A percentile compares a stretch with the other conserved stretches of the same genome.
phyloP scores from a whole-genome alignment of 2,329 filamentous ascomycete species.

The Hypoxylon rubiginosum region DNA sequence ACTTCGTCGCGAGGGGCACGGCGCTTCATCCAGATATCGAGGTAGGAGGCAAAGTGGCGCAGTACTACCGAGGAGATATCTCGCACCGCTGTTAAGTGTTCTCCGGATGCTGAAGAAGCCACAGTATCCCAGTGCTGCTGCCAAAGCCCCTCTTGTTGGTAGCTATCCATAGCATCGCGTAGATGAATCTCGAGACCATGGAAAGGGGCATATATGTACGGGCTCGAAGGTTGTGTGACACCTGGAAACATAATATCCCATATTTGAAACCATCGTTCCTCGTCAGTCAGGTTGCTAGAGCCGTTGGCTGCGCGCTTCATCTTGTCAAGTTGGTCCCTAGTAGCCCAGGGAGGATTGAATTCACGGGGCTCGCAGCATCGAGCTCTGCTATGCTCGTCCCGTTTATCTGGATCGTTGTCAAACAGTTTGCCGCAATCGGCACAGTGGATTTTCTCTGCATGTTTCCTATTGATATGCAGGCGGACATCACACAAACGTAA shows the following conservation, averaged over 20 bases:
- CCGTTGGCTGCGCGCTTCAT: background rate
- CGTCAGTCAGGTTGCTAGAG: background rate
- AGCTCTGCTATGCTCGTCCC: conserved; percentile 5
- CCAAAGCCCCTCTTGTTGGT: background rate
- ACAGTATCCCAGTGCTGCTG: background rate
- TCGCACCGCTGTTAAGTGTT: background rate
- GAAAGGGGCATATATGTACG: background rate
- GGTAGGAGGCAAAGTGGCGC: background rate
- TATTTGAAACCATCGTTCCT: conserved; percentile 14
- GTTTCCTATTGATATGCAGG: conserved; percentile 17
- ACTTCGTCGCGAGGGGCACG: too few relatives aligned
- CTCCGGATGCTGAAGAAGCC: background rate
- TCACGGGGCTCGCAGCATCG: background rate
- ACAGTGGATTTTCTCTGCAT: conserved; percentile 4
- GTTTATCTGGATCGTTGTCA: background rate
- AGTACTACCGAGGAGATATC: background rate
- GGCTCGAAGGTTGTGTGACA: background rate
- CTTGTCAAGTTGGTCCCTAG: background rate
- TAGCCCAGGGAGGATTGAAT: conserved; percentile 2
- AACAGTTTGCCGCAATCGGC: conserved; percentile 14
- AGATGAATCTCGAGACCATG: background rate
- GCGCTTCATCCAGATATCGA: background rate
- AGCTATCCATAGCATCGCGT: background rate
- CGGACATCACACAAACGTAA: conserved; percentile 18
- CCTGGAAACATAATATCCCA: conserved; percentile 12